Base-by-base conservation (phyloP, 108 stramenopile genomes). In the Skeletonema marinoi region DNA sequence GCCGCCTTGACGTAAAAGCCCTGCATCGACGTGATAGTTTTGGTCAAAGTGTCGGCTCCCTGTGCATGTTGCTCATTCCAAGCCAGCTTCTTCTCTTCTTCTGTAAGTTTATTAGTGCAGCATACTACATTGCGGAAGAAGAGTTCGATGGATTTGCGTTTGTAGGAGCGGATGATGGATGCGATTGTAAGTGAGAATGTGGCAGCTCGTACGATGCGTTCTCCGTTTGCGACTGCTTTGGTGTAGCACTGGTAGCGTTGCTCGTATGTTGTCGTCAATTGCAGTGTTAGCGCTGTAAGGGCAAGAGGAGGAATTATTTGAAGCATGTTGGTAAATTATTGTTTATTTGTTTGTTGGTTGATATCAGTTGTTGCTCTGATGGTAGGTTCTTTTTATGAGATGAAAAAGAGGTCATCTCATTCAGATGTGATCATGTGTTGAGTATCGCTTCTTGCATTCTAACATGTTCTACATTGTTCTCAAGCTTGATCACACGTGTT, bases 1-100 rank as follows among this genome's bases (percentile, higher is more conserved):
- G 86, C 84, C 6, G 85, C 84, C 59, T 87, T 87, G 32, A 85
- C 84, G 60, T 87, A 87, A 71, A 87, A 87, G 19, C 87, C 87
- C 46, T 82, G 85, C 30, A 87, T 81, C 10, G 85, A 81, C 6
- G 74, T 78, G 44, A 87, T 84, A 16, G 75, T 85, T 30, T 44
- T 32, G 4, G 25, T 32, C 30, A 86, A 48, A 39, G 16, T 48
- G 21, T 25, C 44, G 66, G 44, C 87, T 83, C 87, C 87, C 58
- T 30, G 9, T 32, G 19, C 58, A 50, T 46, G 44, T 4, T 16
- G 14, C 16, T 46, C 4, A 46, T 46, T 11, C 44, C 44, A 46
- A 46, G 44, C 5, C 3, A 46, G 44, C 16, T 46, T 46, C 44
- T 46, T 16, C 16, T 46, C 44, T 46, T 46, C 44, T n/a, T 46